Base-by-base conservation (phyloP, 306 rosid genomes). In the Vigna unguiculata region DNA sequence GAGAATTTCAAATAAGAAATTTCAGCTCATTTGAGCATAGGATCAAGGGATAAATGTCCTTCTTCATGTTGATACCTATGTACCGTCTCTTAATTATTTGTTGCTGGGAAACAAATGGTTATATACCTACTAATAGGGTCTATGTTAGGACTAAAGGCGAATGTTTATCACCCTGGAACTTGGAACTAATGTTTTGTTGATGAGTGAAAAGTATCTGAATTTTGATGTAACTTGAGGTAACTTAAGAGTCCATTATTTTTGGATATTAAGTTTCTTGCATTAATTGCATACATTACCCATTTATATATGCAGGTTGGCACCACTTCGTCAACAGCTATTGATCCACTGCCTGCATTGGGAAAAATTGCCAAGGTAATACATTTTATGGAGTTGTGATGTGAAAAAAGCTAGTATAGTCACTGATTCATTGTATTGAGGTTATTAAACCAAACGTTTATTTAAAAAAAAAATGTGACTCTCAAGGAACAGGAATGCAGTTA, bases 301-400 rank as follows among this genome's bases (percentile, higher is more conserved):
- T 60, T 73, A 24, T 60, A 30, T 64, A 32, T 85, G 46, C 83
- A 94, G 98, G 93, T 92, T 62, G 96, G 98, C 60, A 94, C 98
- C 46, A 94, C 98, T 74, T 94, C 98, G 43, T 94, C 98, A 74
- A 87, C 98, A 21, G 95, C 97, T 7, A 84, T 94, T 78, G 98
- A 94, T 86, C 98, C 97, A 79, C 80, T 94, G 71, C 85, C 79
- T 55, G 84, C 81, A 58, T 68, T 94, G 75, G 96, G 89, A 65
- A 81, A 76, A 54, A 86, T 92, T 67, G 89, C 92, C 36, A 92
- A 86, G 97, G 98, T 94, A 74, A 80, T 49, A 28, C 49, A 9
- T 76, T 52, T 81, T n/a, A 15, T 70, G 77, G 28, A 80, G 45
- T 21, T 9, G 57, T 82, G 24, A 69, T 17, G 62, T 32, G 57